Evolutionary conservation across 2,329 filamentous ascomycete genomes (phyloP).

Genomic region (Botrytis fragariae): DNA sequence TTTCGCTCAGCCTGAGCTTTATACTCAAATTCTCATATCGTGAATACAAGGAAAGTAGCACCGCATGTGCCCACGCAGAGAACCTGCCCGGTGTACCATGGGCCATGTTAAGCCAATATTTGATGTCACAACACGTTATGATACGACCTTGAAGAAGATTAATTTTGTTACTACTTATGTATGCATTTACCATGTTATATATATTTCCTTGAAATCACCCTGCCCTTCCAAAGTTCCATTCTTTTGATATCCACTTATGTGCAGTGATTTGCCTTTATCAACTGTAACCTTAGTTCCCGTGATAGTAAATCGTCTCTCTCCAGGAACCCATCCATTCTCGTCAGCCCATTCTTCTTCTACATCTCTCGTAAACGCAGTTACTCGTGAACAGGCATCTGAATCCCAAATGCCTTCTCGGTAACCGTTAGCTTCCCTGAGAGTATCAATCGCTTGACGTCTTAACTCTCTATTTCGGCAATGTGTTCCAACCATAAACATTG

Average conservation of each 20-base stretch:
- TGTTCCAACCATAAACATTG: slow-evolving; percentile 19
- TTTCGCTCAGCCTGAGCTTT: background rate
- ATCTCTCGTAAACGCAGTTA: slow-evolving; percentile 13
- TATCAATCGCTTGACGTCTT: slow-evolving; percentile 19
- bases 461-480: slow-evolving; percentile 21
- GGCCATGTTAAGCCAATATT: background rate
- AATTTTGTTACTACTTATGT: background rate
- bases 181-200: slow-evolving; percentile 1
- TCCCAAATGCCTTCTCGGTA: slow-evolving; percentile 28
- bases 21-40: background rate
- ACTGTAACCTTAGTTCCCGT: slow-evolving; percentile 6
- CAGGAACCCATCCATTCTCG: slow-evolving; percentile 15
- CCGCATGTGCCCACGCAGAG: background rate
- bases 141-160: background rate
- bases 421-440: slow-evolving; percentile 12
- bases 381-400: slow-evolving; percentile 12
- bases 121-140: background rate
- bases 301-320: slow-evolving; percentile 14
- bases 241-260: slow-evolving; percentile 17
- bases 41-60: background rate
- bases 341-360: slow-evolving; percentile 24
- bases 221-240: slow-evolving; percentile 15
- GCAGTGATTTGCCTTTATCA: background rate
- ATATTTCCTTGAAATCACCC: background rate
- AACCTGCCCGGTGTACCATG: background rate